A percentile compares a stretch with the other conserved stretches of the same genome.
phyloP scores from a whole-genome alignment of 2,329 filamentous ascomycete species.

The Talaromyces pinophilus region DNA sequence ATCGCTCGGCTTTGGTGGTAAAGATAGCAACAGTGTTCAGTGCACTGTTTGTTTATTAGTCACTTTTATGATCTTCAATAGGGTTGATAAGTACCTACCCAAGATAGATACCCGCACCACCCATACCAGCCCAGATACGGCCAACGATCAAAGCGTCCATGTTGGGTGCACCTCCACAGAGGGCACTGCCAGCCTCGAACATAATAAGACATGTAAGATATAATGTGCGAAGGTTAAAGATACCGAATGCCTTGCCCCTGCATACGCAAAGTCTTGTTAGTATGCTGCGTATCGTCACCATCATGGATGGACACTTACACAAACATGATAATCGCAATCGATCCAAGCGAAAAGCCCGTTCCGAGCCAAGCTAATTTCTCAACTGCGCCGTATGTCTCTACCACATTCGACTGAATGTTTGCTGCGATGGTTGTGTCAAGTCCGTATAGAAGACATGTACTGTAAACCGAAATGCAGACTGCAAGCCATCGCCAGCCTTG shows the following conservation, averaged over 20 bases:
- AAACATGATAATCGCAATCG: slow-evolving; percentile 24
- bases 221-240: slow-evolving; percentile 10
- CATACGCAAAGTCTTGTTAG: neutral
- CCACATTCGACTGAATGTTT: slow-evolving; percentile 47
- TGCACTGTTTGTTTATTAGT: neutral
- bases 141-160: slow-evolving; percentile 52
- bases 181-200: slow-evolving; percentile 37
- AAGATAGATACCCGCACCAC: slow-evolving; percentile 38
- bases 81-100: neutral
- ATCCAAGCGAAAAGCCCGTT: slow-evolving; percentile 44
- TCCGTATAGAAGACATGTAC: slow-evolving; percentile 25
- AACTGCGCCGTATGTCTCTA: slow-evolving; percentile 40
- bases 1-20: slow-evolving; percentile 30
- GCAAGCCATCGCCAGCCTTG: slow-evolving; percentile 18
- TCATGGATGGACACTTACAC: neutral
- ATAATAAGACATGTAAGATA: slow-evolving; percentile 28
- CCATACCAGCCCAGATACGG: slow-evolving; percentile 38
- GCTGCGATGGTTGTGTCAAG: slow-evolving; percentile 51
- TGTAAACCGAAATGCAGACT: slow-evolving; percentile 7
- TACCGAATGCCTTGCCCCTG: slow-evolving; percentile 18
- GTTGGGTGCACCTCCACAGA: slow-evolving; percentile 49
- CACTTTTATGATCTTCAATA: no score
- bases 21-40: slow-evolving; percentile 5
- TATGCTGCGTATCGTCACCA: no score
- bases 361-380: slow-evolving; percentile 46